Evolutionary conservation across 192 early-diverging fungal species (phyloP).

Genomic region (Backusella tuberculispora): DNA sequence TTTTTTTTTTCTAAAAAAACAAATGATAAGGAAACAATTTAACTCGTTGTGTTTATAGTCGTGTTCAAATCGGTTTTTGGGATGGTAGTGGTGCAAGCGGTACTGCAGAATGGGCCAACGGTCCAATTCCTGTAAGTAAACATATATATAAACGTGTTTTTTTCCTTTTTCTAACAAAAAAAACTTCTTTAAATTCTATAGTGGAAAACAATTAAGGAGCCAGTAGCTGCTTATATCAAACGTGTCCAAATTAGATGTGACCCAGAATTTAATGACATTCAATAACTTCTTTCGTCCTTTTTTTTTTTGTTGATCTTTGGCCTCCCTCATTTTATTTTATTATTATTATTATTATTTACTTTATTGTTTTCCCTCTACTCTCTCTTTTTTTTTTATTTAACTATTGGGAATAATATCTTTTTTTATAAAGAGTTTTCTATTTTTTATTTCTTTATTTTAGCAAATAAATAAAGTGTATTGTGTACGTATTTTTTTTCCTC

Average conservation of each 20-base stretch:
- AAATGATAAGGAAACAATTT: not conserved
- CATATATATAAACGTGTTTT: not conserved
- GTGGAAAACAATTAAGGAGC: not conserved
- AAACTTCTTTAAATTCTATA: not conserved
- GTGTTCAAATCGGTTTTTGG: constrained; percentile 56
- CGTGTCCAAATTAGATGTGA: constrained; percentile 8
- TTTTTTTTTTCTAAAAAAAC: not conserved
- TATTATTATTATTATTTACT: too few relatives aligned
- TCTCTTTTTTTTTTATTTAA: constrained; percentile 10
- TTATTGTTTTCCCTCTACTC: not conserved
- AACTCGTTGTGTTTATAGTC: constrained; percentile 22
- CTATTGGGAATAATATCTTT: too few relatives aligned
- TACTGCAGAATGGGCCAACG: constrained; percentile 39
- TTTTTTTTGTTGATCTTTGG: too few relatives aligned
- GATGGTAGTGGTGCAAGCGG: constrained; percentile 48
- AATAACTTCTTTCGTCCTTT: not conserved
- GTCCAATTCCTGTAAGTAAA: constrained; percentile 30
- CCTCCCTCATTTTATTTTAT: too few relatives aligned
- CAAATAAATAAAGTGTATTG: not conserved
- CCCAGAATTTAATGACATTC: not conserved
- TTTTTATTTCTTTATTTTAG: not conserved
- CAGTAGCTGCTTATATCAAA: constrained; percentile 6
- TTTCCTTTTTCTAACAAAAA: not conserved
- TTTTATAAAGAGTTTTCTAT: not conserved
- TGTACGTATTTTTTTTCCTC: not conserved